These are phyloP conservation scores for Anisodus tanguticus DNA, from an alignment of 257 asterid species.

Conservation along the genomic window DNA sequence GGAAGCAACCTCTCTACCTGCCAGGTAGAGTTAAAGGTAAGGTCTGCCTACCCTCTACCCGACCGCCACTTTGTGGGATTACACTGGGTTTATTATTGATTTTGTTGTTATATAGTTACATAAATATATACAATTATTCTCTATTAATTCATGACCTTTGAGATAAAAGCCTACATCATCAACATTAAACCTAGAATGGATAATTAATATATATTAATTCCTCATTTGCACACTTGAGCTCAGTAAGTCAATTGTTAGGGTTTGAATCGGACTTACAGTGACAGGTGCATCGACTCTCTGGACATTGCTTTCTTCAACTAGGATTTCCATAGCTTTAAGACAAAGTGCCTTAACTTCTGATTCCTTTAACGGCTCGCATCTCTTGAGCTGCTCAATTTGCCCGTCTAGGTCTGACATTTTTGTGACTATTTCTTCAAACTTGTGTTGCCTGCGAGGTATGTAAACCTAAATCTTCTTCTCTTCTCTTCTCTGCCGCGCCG, in stretches of 20 bases:
- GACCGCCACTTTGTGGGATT: no score
- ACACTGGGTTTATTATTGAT: no score
- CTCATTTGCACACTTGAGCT: background rate
- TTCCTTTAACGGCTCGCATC: slow-evolving; percentile 89
- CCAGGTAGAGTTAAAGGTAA: no score
- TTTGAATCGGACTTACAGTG: slow-evolving; percentile 52
- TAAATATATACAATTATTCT: no score
- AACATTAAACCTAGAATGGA: slow-evolving; percentile 9
- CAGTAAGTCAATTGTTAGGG: background rate
- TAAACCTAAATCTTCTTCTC: background rate
- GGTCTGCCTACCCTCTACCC: no score
- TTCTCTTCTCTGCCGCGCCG: no score
- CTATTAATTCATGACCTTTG: no score
- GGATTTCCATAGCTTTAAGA: slow-evolving; percentile 90
- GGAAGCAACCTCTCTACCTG: no score
- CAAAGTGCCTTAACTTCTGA: slow-evolving; percentile 87
- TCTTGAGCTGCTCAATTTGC: slow-evolving; percentile 89
- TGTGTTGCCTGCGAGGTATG: background rate
- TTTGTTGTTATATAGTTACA: no score
- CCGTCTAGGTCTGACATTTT: slow-evolving; percentile 92
- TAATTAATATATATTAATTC: background rate
- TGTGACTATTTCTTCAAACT: background rate
- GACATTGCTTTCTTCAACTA: slow-evolving; percentile 94
- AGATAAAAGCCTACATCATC: slow-evolving; percentile 5
- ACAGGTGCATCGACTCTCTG: slow-evolving; percentile 97